Percentiles rank a stretch among this genome's conserved stretches.
Evolutionary conservation across 2,329 filamentous ascomycete species (phyloP).

Genomic region (Clarireedia monteithiana): DNA sequence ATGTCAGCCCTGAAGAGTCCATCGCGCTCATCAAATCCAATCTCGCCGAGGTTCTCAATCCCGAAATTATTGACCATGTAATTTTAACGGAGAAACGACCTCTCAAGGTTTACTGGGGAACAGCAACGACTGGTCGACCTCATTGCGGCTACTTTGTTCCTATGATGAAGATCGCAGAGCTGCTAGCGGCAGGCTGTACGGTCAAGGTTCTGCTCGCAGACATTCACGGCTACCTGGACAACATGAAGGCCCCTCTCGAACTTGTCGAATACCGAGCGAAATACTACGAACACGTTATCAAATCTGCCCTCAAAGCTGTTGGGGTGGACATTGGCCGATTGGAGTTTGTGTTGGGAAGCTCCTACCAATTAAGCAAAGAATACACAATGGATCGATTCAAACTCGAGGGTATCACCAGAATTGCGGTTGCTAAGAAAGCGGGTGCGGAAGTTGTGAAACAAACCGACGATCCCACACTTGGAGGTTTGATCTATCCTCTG

Average conservation of each 20-base stretch:
- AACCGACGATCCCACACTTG: slow-evolving; percentile 64
- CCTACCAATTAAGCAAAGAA: slow-evolving; percentile 64
- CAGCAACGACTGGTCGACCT: slow-evolving; percentile 56
- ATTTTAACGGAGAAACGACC: slow-evolving; percentile 63
- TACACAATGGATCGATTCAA: slow-evolving; percentile 90
- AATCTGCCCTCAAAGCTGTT: slow-evolving; percentile 49
- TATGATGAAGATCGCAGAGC: slow-evolving; percentile 81
- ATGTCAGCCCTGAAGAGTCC: slow-evolving; percentile 46
- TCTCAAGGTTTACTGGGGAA: slow-evolving; percentile 81
- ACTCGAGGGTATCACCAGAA: slow-evolving; percentile 38
- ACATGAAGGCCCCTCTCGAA: slow-evolving; percentile 80
- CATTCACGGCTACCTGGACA: slow-evolving; percentile 73
- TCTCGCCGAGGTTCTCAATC: slow-evolving; percentile 74
- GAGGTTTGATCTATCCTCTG: slow-evolving; percentile 72
- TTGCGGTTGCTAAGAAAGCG: slow-evolving; percentile 64
- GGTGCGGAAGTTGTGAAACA: slow-evolving; percentile 83
- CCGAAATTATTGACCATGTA: slow-evolving; percentile 69
- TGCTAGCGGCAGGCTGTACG: slow-evolving; percentile 76
- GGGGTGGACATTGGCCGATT: slow-evolving; percentile 64
- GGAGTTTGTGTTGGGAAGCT: slow-evolving; percentile 75
- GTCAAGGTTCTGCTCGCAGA: slow-evolving; percentile 65
- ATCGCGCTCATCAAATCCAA: slow-evolving; percentile 73
- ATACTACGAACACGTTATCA: slow-evolving; percentile 77
- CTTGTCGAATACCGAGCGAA: slow-evolving; percentile 71
- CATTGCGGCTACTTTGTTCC: slow-evolving; percentile 81